Evolutionary conservation across 2,329 filamentous ascomycete species (phyloP).

Genomic region (Ceratocystis eucalypticola): DNA sequence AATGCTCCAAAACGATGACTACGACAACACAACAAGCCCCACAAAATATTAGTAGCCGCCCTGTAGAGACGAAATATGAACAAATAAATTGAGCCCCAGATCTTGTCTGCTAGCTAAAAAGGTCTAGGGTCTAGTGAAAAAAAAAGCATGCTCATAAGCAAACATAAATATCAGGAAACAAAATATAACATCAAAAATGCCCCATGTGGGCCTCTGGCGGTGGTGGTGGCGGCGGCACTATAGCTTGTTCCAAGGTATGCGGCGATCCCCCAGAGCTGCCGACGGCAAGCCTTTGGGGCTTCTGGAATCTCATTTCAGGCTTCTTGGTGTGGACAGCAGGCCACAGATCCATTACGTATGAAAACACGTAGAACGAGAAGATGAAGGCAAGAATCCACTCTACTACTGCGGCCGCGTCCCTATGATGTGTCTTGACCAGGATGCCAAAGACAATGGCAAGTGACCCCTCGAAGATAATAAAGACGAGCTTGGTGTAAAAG

Average conservation of each 20-base stretch:
- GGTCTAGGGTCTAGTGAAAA: not conserved
- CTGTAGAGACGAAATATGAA: no score
- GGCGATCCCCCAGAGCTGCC: not conserved
- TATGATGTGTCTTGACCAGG: conserved; percentile 32
- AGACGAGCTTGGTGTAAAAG: conserved; percentile 77
- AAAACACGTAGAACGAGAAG: conserved; percentile 77
- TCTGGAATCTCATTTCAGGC: conserved; percentile 12
- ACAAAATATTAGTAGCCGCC: no score
- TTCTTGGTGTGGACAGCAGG: conserved; percentile 56
- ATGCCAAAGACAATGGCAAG: conserved; percentile 63
- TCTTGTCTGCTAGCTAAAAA: not conserved
- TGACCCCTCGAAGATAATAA: conserved; percentile 65
- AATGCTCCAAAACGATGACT: no score
- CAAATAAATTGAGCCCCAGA: no score
- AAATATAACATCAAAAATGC: not conserved
- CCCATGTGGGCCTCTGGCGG: conserved; percentile 2
- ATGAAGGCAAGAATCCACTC: conserved; percentile 71
- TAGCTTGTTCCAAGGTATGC: conserved; percentile 3
- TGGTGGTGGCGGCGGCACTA: not conserved
- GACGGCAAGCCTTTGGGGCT: not conserved
- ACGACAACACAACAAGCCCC: no score
- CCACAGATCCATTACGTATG: conserved; percentile 75
- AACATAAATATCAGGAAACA: not conserved
- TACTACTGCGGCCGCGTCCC: conserved; percentile 56
- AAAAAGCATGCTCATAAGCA: not conserved